phyloP scores from a whole-genome alignment of 2,329 filamentous ascomycete species.

The Dichotomopilus funicola region DNA sequence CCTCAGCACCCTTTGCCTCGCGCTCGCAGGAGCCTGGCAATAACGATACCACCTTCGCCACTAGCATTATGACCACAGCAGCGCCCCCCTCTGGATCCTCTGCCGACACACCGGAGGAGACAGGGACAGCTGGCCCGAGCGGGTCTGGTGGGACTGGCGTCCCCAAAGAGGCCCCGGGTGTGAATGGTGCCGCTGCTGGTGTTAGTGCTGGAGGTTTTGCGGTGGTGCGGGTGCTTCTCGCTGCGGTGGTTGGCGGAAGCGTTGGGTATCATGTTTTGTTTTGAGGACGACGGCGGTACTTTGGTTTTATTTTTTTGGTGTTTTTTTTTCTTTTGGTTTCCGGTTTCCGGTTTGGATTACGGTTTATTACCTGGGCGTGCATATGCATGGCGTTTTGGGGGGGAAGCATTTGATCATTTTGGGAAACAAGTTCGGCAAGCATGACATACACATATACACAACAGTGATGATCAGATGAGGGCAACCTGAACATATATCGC shows the following conservation, averaged over 20 bases:
- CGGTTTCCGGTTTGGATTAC: too few species aligned
- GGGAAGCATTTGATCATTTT: background rate
- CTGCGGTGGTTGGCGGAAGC: background rate
- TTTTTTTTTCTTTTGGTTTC: background rate
- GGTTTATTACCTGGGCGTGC: background rate
- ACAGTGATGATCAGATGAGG: too few species aligned
- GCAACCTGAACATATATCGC: too few species aligned
- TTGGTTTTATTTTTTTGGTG: background rate
- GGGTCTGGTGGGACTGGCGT: background rate
- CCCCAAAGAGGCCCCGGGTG: constrained; percentile 3
- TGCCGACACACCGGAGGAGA: background rate
- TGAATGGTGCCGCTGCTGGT: background rate
- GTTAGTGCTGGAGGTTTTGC: too few species aligned
- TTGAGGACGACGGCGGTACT: background rate
- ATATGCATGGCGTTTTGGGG: constrained; percentile 2
- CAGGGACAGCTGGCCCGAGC: background rate
- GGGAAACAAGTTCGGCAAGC: too few species aligned
- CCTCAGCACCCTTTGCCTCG: background rate
- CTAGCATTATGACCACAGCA: background rate
- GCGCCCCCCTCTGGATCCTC: too few species aligned
- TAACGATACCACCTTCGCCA: constrained; percentile 4
- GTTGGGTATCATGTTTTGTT: background rate
- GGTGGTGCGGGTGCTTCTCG: background rate
- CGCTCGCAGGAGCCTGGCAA: background rate
- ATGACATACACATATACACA: too few species aligned